Evolutionary conservation across 177 flowering plant species (phyloP), one percentile per base, ranked within the genome.

Genomic region (Telopea speciosissima): DNA sequence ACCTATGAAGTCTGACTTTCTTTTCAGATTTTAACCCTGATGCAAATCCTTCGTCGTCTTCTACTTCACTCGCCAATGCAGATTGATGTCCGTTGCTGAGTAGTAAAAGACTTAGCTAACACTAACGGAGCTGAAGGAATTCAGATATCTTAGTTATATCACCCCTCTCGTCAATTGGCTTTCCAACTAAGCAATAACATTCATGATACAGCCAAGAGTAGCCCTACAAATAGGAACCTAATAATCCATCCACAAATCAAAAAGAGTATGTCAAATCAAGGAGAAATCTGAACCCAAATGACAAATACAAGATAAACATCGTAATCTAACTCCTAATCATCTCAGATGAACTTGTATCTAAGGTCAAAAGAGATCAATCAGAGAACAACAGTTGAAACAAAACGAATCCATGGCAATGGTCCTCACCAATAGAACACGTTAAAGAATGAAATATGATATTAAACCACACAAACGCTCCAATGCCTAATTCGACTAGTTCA

Each of bases 141-240:
- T 19, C 8, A 19, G 54, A 49, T 49, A n/a, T 58, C 61, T 58
- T 58, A 58, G 24, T 58, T 21, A 58, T 58, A 7, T 58, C 61
- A 58, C 61, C 61, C 61, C 24, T 58, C 61, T 58, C 61, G n/a
- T 58, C 61, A 19, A 58, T 58, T 6, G 61, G 61, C 61, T 58
- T 24, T 58, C 61, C 61, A 58, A n/a, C n/a, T n/a, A n/a, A n/a
- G n/a, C n/a, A n/a, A 58, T 58, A 16, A 58, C 61, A 58, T 58
- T 58, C 61, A 58, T 58, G 23, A 58, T 58, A 4, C 61, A 24
- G 23, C 61, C 61, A 21, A 58, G 61, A 5, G 61, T 58, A n/a
- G 61, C 61, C 61, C 61, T 58, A 58, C 61, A 24, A 16, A 58
- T 24, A 19, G 61, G 61, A 24, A 58, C 61, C 61, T 58, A 58